phyloP scores from a whole-genome alignment of 495 filamentous ascomycete species.

The Glarea lozoyensis region DNA sequence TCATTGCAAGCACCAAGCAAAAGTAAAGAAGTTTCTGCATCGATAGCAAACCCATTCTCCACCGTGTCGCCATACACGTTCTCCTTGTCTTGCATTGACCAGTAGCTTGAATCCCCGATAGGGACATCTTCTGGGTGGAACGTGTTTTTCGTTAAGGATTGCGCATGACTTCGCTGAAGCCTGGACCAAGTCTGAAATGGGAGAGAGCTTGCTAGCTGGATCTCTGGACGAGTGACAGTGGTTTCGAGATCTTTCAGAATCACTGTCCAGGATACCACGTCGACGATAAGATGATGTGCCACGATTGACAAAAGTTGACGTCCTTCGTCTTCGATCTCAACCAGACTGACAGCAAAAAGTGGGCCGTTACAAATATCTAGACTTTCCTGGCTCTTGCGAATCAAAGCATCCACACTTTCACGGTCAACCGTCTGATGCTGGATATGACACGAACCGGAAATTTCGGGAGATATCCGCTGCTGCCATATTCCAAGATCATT shows the following conservation, averaged over 20 bases:
- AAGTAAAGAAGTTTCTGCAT: slow-evolving; percentile 29
- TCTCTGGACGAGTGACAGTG: slow-evolving; percentile 27
- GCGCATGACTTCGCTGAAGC: neutral
- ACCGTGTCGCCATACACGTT: slow-evolving; percentile 44
- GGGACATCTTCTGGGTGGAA: slow-evolving; percentile 1
- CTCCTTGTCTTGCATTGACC: slow-evolving; percentile 34
- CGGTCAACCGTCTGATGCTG: slow-evolving; percentile 5
- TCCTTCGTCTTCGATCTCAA: slow-evolving; percentile 34
- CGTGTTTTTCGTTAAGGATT: neutral
- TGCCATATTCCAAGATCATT: slow-evolving; percentile 28
- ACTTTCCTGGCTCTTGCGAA: slow-evolving; percentile 21
- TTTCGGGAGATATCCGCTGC: slow-evolving; percentile 22
- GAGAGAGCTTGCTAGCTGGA: neutral
- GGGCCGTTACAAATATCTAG: slow-evolving; percentile 32
- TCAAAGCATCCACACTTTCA: neutral
- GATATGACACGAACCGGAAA: slow-evolving; percentile 9
- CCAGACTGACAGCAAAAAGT: slow-evolving; percentile 36
- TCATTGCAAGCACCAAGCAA: slow-evolving; percentile 38
- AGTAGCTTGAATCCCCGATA: slow-evolving; percentile 26
- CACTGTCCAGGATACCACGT: slow-evolving; percentile 61
- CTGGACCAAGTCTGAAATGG: slow-evolving; percentile 4
- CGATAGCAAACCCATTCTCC: slow-evolving; percentile 37
- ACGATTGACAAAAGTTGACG: slow-evolving; percentile 50
- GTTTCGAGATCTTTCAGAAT: slow-evolving; percentile 61
- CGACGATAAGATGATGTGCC: slow-evolving; percentile 60